Base-by-base conservation (phyloP, 2,329 filamentous ascomycete genomes). In the Xylaria sp. region DNA sequence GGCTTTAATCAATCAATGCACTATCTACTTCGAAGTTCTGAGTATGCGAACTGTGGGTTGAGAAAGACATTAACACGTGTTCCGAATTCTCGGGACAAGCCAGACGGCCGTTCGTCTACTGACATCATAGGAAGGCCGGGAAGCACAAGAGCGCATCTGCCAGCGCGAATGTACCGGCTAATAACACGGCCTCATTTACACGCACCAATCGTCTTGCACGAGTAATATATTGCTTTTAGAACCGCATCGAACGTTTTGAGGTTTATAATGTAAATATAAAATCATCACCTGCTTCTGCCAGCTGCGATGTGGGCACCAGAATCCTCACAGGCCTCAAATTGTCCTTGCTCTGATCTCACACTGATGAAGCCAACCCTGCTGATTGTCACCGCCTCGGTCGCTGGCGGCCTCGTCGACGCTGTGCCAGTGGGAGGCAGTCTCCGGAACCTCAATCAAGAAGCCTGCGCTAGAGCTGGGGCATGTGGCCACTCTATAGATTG, bases 401-500 rank as follows among this genome's bases (percentile, higher is more conserved):
- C 56, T 10, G 23, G 54, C n/a, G n/a, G 20, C 43, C 33, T 51
- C 18, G 60, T 28, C 49, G n/a, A 48, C 46, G 67, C 63, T 13
- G 66, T 71, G 36, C 69, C 69, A 5, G 41, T 66, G 39, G 62
- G 66, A 10, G 67, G 63, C 23, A 62, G 57, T 28, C 67, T 71
- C 3, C 28, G 33, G 15, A 67, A 64, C 12, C 56, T 71, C 51
- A 71, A 71, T 15, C 46, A 64, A 56, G 58, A 71, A 64, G 51
- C 55, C 49, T 69, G 69, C 56, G 39, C 63, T 10, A 49, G 61
- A 18, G 69, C 69, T 10, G 62, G 36, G 3, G 62, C 46, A 20
- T 71, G 69, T 20, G 69, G 69, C 18, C 69, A 71, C 41, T 52
- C 59, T 20, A 71, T 71, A 36, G 69, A 71, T 18, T 71, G 69